Conservation (phyloP, 345 rosid species). For the Pseudoturritis turrita region DNA sequence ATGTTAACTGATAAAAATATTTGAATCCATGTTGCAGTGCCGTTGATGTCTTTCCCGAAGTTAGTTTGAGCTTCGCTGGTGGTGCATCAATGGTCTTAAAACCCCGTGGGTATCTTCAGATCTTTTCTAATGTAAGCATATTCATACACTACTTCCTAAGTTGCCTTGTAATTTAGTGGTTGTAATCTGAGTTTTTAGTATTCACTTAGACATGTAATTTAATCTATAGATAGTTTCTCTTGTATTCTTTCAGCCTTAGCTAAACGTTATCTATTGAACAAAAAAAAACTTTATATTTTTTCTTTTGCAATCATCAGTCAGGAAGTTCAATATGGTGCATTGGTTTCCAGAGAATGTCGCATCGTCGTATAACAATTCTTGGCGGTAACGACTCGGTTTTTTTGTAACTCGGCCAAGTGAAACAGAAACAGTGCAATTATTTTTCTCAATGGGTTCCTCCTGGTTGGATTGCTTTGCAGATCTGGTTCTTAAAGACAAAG, state of each 20-base stretch:
- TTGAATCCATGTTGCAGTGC: conserved; percentile 44
- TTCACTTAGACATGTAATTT: not conserved
- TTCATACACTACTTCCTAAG: not conserved
- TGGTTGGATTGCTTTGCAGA: conserved; percentile 43
- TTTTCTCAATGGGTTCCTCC: not conserved
- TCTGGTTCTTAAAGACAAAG: conserved; percentile 82
- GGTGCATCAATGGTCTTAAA: conserved; percentile 68
- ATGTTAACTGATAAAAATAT: conserved; percentile 2
- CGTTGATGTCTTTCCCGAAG: conserved; percentile 64
- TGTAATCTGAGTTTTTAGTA: not conserved
- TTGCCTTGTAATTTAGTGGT: not conserved
- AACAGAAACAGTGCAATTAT: not conserved
- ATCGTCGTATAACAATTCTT: conserved; percentile 71
- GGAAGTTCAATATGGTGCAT: conserved; percentile 83
- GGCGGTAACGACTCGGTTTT: conserved; percentile 52
- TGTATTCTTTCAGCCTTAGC: not conserved
- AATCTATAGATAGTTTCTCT: not conserved
- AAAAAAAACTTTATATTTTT: not conserved
- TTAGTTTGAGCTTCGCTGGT: conserved; percentile 80
- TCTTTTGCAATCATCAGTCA: conserved; percentile 39
- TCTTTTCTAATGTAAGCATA: conserved; percentile 64
- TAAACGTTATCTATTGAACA: not conserved
- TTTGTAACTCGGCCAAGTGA: not conserved
- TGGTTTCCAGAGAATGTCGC: conserved; percentile 64
- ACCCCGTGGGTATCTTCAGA: conserved; percentile 73